These are phyloP conservation scores for Nemania diffusa DNA, from an alignment of 2,329 filamentous ascomycete species.

Conservation along the genomic window DNA sequence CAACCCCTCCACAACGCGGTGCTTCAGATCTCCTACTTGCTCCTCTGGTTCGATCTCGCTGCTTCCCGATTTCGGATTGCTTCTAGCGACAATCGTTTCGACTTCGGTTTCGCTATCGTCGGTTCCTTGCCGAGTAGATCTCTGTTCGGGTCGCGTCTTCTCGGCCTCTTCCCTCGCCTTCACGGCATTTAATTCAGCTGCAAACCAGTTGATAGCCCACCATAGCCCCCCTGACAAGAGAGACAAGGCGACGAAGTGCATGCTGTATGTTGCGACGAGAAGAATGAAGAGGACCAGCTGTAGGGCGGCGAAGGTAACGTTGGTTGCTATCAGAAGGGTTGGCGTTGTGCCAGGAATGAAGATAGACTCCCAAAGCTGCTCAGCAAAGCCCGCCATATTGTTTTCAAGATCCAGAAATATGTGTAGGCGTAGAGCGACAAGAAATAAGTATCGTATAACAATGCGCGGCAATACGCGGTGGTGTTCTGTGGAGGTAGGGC, in stretches of 20 bases:
- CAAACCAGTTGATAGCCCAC: constrained; percentile 98
- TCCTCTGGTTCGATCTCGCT: constrained; percentile 59
- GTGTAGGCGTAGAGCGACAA: constrained; percentile 26
- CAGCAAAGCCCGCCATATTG: constrained; percentile 70
- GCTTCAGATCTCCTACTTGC: constrained; percentile 60
- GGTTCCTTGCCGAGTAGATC: constrained; percentile 47
- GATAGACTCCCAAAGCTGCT: constrained; percentile 88
- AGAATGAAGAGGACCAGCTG: constrained; percentile 82
- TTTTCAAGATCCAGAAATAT: constrained; percentile 1
- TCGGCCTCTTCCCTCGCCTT: constrained; percentile 58
- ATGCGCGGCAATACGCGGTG: constrained; percentile 39
- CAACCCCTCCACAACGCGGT: constrained; percentile 51
- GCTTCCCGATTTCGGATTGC: constrained; percentile 48
- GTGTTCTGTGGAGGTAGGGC: constrained; percentile 4
- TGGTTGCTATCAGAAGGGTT: constrained; percentile 88
- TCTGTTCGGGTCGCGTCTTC: constrained; percentile 54
- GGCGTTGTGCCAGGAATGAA: constrained; percentile 93
- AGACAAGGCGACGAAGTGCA: constrained; percentile 89
- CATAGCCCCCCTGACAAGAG: constrained; percentile 83
- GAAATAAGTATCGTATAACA: background rate
- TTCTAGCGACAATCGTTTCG: constrained; percentile 51
- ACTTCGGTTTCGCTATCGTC: constrained; percentile 64
- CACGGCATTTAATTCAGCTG: constrained; percentile 67
- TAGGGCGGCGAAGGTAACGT: constrained; percentile 85
- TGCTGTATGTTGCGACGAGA: constrained; percentile 82